Percentiles rank a stretch among this genome's conserved stretches.
These are phyloP conservation scores for Furcasterigmium sp. DNA, from an alignment of 2,329 filamentous ascomycete genomes.

Conservation along the genomic window DNA sequence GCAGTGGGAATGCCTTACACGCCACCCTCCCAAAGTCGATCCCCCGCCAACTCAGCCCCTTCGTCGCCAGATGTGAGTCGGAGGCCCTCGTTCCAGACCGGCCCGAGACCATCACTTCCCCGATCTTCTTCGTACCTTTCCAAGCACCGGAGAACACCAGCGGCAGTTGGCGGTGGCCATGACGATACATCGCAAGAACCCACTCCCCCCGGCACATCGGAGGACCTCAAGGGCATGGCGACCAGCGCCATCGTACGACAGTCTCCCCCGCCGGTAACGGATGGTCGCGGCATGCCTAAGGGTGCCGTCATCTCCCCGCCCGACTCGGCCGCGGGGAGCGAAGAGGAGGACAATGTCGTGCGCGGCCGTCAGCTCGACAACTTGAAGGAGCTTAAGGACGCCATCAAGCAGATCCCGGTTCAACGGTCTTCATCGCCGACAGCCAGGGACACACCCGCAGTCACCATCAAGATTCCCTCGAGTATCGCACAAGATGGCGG, in stretches of 20 bases:
- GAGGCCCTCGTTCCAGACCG: constrained; percentile 49
- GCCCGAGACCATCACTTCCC: constrained; percentile 49
- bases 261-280: constrained; percentile 76
- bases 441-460: constrained; percentile 16
- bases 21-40: constrained; percentile 61
- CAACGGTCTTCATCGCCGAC: constrained; percentile 20
- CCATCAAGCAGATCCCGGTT: constrained; percentile 74
- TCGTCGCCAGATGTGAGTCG: constrained; percentile 53
- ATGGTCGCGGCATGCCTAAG: constrained; percentile 67
- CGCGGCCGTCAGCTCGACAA: constrained; percentile 43
- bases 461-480: constrained; percentile 15
- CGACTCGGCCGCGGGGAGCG: constrained; percentile 77
- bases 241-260: constrained; percentile 64
- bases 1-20: constrained; percentile 76
- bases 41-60: constrained; percentile 54
- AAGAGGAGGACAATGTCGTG: constrained; percentile 62
- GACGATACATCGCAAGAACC: constrained; percentile 29
- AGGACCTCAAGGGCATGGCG: constrained; percentile 41
- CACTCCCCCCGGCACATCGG: constrained; percentile 44
- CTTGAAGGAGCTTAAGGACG: constrained; percentile 70
- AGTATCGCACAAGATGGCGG: constrained; percentile 25
- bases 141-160: constrained; percentile 56
- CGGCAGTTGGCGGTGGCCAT: constrained; percentile 24
- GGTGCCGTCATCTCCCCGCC: constrained; percentile 88
- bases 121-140: constrained; percentile 62